Base-by-base conservation (phyloP, 768 basidiomycete genomes). In the Mycena filopes region DNA sequence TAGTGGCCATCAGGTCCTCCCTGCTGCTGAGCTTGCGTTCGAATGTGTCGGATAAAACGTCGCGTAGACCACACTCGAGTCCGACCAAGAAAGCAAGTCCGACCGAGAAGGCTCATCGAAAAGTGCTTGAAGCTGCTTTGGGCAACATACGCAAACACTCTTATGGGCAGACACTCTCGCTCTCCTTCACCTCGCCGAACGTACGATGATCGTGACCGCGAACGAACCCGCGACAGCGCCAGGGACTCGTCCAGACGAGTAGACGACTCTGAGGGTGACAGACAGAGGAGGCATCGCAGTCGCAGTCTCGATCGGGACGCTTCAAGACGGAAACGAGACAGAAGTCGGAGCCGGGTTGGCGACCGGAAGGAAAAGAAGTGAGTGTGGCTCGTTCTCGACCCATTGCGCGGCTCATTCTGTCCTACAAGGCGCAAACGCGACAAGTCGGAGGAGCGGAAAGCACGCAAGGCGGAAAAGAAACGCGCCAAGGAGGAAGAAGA, bases 381-480 rank as follows among this genome's bases (percentile, higher is more conserved):
- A 59, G 82, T 74, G 42, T 23, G n/a, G 1, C 33, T 47, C 33
- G 40, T 20, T 41, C 21, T 23, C 33, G 56, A 53, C 25, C 23
- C 53, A 26, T 43, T 55, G 29, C 40, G 47, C 28, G 29, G 36
- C 36, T 15, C 65, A 63, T 46, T 55, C 28, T 63, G 26, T 29
- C 43, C 16, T 38, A 29, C 45, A 49, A 95, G 93, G 73, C 90
- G 89, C 61, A 95, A 92, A 73, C 85, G 93, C 38, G 94, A 93
- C 67, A 95, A 90, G 73, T 94, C 92, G n/a, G 89, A 91, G 73
- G 94, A 96, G 68, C 85, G 94, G 43, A 88, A 83, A 70, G 92
- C 90, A 18, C 87, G 95, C 67, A 97, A 94, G 73, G 90, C 89
- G 9, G 95, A 97, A 72, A 98, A 96, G 82, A 91, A 87, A 73